Evolutionary conservation across 352 stramenopile species (phyloP), one percentile per base, ranked within the genome.

Genomic region (Blastocystis sp.): DNA sequence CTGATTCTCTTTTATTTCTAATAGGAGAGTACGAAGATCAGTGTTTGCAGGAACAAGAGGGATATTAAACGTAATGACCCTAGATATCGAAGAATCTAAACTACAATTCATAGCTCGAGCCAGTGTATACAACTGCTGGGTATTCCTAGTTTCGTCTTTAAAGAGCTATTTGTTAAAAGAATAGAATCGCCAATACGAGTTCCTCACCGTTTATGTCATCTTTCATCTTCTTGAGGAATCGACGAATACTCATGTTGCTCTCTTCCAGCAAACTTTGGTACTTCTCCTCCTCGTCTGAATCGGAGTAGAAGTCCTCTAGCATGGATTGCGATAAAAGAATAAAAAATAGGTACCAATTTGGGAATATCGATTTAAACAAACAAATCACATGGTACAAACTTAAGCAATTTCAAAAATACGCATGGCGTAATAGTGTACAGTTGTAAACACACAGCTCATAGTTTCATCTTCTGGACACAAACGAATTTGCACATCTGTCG

Each of bases 1-100:
- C 73, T 84, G 73, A n/a, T 84, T 84, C 47, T 84, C 73, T 3
- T 23, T 84, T 20, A 84, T 68, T 84, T 84, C 73, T 15, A 66
- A 64, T 5, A 84, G 47, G 11, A 84, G 55, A 23, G 20, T 45
- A 4, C 73, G 73, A 66, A 84, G 47, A 50, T 45, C 53, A 4
- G 47, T 84, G 39, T 84, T 69, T 8, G 73, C 73, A 34, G 73
- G 73, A 68, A 84, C 62, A 18, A 84, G 20, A 11, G 73, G 73
- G 50, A 84, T 23, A 53, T 84, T 68, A 47, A 41, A 53, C 2
- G 73, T 84, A 64, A 84, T 84, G 0, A 53, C 34, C 18, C 73
- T 34, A 7, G 53, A 63, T 47, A 84, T 84, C 18, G 43, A 54
- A 11, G 50, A 54, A 54, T 84, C 73, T 6, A 84, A 53, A 54